Evolutionary conservation across 2,329 filamentous ascomycete species (phyloP).

Genomic region (Ophiocordyceps camponoti-leonardi): DNA sequence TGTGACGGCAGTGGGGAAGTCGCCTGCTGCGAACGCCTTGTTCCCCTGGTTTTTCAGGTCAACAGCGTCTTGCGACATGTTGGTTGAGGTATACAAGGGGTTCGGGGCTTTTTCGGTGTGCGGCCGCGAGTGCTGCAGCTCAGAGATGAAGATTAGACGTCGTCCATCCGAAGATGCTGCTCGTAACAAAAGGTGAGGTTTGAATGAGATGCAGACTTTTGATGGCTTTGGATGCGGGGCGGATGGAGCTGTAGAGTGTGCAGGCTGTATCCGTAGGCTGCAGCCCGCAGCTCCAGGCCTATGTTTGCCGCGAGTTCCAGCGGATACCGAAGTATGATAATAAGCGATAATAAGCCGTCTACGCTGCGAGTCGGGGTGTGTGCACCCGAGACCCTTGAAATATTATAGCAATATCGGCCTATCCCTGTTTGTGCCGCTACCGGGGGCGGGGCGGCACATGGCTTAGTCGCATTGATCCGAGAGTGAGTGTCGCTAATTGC

Average conservation of each 20-base stretch:
- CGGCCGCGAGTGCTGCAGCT: not conserved
- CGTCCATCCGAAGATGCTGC: not conserved
- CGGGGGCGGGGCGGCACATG: too few species aligned
- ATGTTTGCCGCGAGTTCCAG: not conserved
- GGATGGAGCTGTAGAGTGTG: not conserved
- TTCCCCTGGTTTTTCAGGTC: slow-evolving; percentile 90
- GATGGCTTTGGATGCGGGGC: not conserved
- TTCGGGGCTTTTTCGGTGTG: too few species aligned
- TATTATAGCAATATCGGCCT: too few species aligned
- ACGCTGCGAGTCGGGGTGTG: not conserved
- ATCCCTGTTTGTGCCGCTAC: too few species aligned
- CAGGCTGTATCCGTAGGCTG: too few species aligned
- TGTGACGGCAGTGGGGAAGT: slow-evolving; percentile 70
- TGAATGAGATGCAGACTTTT: not conserved
- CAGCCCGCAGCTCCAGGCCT: not conserved
- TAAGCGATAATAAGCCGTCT: not conserved
- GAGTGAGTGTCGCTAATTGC: too few species aligned
- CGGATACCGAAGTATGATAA: not conserved
- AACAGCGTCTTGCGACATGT: slow-evolving; percentile 48
- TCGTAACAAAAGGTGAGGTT: not conserved
- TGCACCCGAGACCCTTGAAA: too few species aligned
- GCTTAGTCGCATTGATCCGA: too few species aligned
- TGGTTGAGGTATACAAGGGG: not conserved
- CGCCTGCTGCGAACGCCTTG: slow-evolving; percentile 72
- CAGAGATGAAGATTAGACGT: not conserved